Conservation (phyloP, 768 basidiomycete species). For the Rhizopogon sp. region DNA sequence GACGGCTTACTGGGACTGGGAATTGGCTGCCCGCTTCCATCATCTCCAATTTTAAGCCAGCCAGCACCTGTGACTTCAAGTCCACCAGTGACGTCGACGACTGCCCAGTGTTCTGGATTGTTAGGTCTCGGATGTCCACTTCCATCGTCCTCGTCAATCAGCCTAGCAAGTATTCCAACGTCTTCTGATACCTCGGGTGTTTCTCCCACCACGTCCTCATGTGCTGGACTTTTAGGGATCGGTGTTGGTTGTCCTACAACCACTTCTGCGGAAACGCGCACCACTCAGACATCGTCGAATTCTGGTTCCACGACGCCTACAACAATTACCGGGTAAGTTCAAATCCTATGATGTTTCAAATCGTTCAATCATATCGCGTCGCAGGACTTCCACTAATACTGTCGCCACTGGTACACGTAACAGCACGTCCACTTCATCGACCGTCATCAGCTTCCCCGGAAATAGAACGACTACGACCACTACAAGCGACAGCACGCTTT, state of each 20-base stretch:
- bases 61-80: background rate
- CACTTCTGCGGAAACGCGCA: background rate
- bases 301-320: constrained; percentile 1
- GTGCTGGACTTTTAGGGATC: constrained; percentile 6
- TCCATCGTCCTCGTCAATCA: background rate
- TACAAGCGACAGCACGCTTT: background rate
- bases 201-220: constrained; percentile 3
- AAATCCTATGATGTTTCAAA: background rate
- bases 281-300: background rate
- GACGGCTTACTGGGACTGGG: constrained; percentile 9
- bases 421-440: constrained; percentile 11
- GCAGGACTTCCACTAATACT: background rate
- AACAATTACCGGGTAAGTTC: background rate
- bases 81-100: background rate
- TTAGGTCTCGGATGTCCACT: constrained; percentile 10
- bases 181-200: background rate
- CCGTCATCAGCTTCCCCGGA: constrained; percentile 28
- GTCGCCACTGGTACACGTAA: background rate
- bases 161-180: background rate
- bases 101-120: constrained; percentile 12
- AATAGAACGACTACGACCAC: constrained; percentile 7
- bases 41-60: background rate
- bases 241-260: constrained; percentile 12
- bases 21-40: constrained; percentile 4
- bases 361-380: background rate